phyloP scores from a whole-genome alignment of 2,329 filamentous ascomycete genomes.

The Colletotrichum eremochloae region DNA sequence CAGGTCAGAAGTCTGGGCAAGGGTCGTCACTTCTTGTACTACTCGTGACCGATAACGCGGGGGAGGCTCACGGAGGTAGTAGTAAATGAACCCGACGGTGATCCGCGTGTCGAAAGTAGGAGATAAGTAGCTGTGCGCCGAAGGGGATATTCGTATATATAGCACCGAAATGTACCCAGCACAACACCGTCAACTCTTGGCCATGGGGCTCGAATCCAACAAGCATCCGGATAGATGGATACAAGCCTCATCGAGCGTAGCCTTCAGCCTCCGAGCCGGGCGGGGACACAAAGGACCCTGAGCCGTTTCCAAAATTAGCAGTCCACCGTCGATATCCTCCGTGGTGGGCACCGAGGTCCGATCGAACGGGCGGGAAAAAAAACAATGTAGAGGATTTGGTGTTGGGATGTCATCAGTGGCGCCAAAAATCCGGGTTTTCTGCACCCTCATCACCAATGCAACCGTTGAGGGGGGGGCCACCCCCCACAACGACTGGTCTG shows the following conservation, averaged over 20 bases:
- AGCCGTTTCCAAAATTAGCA: conserved; percentile 10
- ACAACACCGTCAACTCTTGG: neutral
- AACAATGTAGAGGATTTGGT: conserved; percentile 1
- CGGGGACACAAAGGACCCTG: neutral
- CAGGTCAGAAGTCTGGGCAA: neutral
- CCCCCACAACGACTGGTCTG: conserved; percentile 34
- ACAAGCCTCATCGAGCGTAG: neutral
- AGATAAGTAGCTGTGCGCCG: neutral
- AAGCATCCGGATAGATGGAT: neutral
- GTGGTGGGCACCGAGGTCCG: neutral
- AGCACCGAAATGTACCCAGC: neutral
- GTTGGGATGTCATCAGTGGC: conserved; percentile 35
- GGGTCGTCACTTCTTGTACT: neutral
- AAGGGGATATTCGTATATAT: neutral
- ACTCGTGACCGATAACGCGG: neutral
- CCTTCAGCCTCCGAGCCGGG: neutral
- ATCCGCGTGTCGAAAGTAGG: neutral
- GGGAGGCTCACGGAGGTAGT: neutral
- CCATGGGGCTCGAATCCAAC: neutral
- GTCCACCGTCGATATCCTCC: neutral
- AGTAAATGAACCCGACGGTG: neutral
- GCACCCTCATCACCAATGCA: conserved; percentile 1
- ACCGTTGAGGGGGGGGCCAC: neutral
- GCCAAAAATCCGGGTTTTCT: conserved; percentile 37
- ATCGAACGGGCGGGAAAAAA: neutral